Evolutionary conservation across 495 filamentous ascomycete species (phyloP), one percentile per base, ranked within the genome.

Genomic region (Tuber microsphaerosporum): DNA sequence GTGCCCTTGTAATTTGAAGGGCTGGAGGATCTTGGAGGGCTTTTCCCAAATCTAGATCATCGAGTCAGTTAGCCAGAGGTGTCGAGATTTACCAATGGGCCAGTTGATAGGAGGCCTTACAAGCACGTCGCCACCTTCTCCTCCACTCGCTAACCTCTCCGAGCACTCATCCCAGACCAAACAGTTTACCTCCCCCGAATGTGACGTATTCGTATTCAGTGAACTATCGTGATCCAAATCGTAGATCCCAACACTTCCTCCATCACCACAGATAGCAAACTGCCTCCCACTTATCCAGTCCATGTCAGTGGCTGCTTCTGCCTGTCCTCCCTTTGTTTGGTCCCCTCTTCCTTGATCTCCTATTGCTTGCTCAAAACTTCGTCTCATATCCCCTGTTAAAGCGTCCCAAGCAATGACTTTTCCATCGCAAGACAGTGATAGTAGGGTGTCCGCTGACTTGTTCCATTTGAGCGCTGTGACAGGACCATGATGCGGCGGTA

Each of bases 401-500:
- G 86, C 83, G 51, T 84, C 84, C 81, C 88, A 87, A 26, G 89
- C 83, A n/a, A 86, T 88, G 26, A 89, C 83, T 71, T 83, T 80
- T 17, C 86, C 87, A 39, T 86, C 86, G 2, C 88, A 87, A 26
- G 87, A 87, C 43, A 91, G 85, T 42, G 87, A 86, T 2, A 92
- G 82, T 65, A 91, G 84, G 48, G 85, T 83, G 6, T 85, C 84
- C 73, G 86, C 86, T 56, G 84, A 84, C 12, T 86, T 88, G 80
- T 88, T 90, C 90, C 90, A 92, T 44, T 87, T 86, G 44, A 91
- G 82, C 75, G 87, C 89, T 73, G 88, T 85, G 71, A 91, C 84
- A 37, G 88, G 87, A 83, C 75, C 87, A 86, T 72, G 86, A 78
- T 72, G 84, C 82, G 80, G 86, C 84, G 77, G 86, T 85, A 70